These are phyloP conservation scores for Leccinum truebloodii DNA, from an alignment of 768 basidiomycete species.

Conservation along the genomic window DNA sequence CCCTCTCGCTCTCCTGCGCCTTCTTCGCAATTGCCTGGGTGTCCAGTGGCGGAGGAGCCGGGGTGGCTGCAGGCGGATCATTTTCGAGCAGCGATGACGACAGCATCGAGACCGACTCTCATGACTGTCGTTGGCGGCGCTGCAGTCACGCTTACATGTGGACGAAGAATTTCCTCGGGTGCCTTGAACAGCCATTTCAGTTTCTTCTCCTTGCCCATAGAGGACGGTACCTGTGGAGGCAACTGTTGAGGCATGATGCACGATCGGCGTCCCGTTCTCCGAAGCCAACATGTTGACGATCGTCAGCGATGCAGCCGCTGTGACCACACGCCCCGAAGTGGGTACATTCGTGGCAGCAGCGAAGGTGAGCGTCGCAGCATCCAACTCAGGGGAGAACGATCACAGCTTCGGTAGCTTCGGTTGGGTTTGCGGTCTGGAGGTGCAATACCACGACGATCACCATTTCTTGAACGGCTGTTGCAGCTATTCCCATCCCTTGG, in stretches of 20 bases:
- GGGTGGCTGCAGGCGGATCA: constrained; percentile 50
- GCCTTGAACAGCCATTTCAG: constrained; percentile 73
- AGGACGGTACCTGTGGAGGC: constrained; percentile 34
- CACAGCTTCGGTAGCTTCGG: constrained; percentile 87
- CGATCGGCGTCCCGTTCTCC: constrained; percentile 77
- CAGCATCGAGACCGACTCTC: constrained; percentile 50
- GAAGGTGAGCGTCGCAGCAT: constrained; percentile 69
- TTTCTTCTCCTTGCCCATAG: constrained; percentile 62
- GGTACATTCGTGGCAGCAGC: too few relatives aligned
- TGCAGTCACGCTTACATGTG: constrained; percentile 58
- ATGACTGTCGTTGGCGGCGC: constrained; percentile 73
- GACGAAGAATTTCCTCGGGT: constrained; percentile 50
- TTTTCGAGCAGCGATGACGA: constrained; percentile 58
- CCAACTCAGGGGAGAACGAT: constrained; percentile 79
- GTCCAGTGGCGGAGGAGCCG: constrained; percentile 42
- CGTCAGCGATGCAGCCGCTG: constrained; percentile 78
- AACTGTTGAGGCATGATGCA: constrained; percentile 44
- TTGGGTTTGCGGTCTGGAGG: constrained; percentile 93
- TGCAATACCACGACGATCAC: constrained; percentile 75
- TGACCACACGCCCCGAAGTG: constrained; percentile 78
- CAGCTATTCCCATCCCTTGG: constrained; percentile 46
- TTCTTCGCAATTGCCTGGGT: constrained; percentile 55
- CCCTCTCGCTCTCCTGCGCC: constrained; percentile 72
- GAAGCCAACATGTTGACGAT: constrained; percentile 92
- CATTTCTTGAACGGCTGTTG: constrained; percentile 45